Conservation (phyloP, 108 stramenopile species). For the Cyclotella cryptica region DNA sequence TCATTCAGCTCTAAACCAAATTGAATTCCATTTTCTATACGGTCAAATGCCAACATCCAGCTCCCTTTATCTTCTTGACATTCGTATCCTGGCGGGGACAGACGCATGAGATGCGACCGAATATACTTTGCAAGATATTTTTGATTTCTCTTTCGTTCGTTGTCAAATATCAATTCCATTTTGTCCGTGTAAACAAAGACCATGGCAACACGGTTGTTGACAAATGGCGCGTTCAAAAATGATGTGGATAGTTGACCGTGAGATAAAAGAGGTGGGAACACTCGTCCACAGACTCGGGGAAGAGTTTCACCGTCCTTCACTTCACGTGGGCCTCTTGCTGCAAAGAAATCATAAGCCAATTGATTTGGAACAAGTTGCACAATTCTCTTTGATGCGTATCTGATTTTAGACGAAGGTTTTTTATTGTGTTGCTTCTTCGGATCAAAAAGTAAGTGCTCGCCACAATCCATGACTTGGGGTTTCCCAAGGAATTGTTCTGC, state of each 20-base stretch:
- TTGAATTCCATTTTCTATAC: conserved; percentile 46
- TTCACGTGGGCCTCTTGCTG: conserved; percentile 43
- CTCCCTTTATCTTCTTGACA: conserved; percentile 57
- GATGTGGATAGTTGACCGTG: conserved; percentile 53
- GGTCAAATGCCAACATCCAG: conserved; percentile 59
- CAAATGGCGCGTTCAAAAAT: conserved; percentile 55
- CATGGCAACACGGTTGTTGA: conserved; percentile 50
- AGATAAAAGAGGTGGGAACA: conserved; percentile 50
- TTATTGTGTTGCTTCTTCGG: conserved; percentile 26
- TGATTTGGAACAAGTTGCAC: conserved; percentile 46
- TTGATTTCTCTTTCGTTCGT: conserved; percentile 43
- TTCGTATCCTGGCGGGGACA: conserved; percentile 53
- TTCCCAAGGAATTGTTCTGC: conserved; percentile 49
- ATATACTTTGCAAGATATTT: conserved; percentile 45
- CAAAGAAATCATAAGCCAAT: conserved; percentile 51
- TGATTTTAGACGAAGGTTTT: conserved; percentile 26
- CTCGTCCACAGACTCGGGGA: conserved; percentile 38
- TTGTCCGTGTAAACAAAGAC: conserved; percentile 57
- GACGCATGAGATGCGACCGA: conserved; percentile 48
- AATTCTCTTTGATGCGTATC: conserved; percentile 34
- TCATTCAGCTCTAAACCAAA: conserved; percentile 56
- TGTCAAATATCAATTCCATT: conserved; percentile 31
- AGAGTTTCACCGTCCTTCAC: conserved; percentile 33
- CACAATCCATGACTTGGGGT: conserved; percentile 58
- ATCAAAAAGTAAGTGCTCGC: conserved; percentile 49